Conservation (phyloP, 768 basidiomycete genomes). For the Rubroboletus pulcherrimus region DNA sequence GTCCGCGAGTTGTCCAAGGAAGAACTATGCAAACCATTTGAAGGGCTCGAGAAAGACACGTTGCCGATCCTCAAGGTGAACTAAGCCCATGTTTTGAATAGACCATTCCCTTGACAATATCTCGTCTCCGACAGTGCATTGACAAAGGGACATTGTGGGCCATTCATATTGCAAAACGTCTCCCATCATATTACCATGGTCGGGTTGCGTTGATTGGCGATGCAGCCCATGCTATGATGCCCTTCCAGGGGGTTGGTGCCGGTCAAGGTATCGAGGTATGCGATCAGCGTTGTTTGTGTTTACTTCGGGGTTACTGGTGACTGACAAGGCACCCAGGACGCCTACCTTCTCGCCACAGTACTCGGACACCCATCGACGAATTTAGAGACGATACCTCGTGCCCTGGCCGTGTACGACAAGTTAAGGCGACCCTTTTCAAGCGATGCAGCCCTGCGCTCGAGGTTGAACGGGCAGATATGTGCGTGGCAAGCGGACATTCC, state of each 20-base stretch:
- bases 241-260: conserved; percentile 43
- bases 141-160: conserved; percentile 58
- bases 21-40: conserved; percentile 45
- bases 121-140: conserved; percentile 40
- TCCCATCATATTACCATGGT: conserved; percentile 50
- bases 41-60: conserved; percentile 58
- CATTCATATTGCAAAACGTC: conserved; percentile 52
- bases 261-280: conserved; percentile 43
- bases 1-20: conserved; percentile 42
- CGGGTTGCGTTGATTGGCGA: conserved; percentile 47
- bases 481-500: conserved; percentile 21
- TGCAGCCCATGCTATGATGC: conserved; percentile 42
- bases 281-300: not conserved
- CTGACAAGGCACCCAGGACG: conserved; percentile 25
- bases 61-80: conserved; percentile 51
- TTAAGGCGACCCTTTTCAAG: conserved; percentile 46
- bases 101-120: not conserved
- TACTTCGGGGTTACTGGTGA: not conserved
- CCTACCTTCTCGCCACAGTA: conserved; percentile 34
- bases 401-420: conserved; percentile 46
- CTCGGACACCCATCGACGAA: conserved; percentile 42
- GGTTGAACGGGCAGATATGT: conserved; percentile 14
- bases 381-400: conserved; percentile 36
- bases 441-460: conserved; percentile 30
- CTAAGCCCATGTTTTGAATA: conserved; percentile 6